Percentiles rank a stretch among this genome's conserved stretches.
Conservation (phyloP, 768 basidiomycete species). For the Cantharellus cinnabarinus region DNA sequence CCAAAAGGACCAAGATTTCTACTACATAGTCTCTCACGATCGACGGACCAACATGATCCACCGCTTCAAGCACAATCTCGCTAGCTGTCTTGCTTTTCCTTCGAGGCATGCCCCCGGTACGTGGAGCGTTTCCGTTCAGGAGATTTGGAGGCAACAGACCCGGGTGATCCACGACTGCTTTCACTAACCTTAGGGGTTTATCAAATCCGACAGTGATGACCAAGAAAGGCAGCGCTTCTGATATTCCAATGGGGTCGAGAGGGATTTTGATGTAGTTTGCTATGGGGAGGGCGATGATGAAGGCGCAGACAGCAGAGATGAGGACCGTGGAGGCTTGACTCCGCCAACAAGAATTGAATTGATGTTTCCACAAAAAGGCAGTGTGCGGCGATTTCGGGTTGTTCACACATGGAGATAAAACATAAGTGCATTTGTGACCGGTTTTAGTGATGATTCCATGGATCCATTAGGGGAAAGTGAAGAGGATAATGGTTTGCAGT, state of each 20-base stretch:
- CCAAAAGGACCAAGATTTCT: constrained; percentile 72
- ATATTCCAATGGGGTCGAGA: constrained; percentile 80
- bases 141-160: constrained; percentile 15
- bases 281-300: constrained; percentile 64
- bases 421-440: too few relatives aligned
- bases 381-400: too few relatives aligned
- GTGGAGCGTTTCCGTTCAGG: background rate
- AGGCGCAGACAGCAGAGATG: constrained; percentile 59
- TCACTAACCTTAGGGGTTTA: constrained; percentile 82
- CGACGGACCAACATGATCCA: constrained; percentile 54
- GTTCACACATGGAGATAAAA: too few relatives aligned
- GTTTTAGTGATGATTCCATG: too few relatives aligned
- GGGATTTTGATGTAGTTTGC: constrained; percentile 60
- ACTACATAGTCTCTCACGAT: constrained; percentile 87
- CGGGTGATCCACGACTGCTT: constrained; percentile 73
- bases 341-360: background rate
- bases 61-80: constrained; percentile 66
- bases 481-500: too few relatives aligned
- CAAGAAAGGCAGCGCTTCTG: constrained; percentile 91
- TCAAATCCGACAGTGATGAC: constrained; percentile 98
- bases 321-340: constrained; percentile 42
- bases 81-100: constrained; percentile 40
- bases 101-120: constrained; percentile 16
- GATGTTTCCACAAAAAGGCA: too few relatives aligned
- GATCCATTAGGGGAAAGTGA: too few relatives aligned